Conservation (phyloP, 2,329 filamentous ascomycete species). For the Epichloe typhina region DNA sequence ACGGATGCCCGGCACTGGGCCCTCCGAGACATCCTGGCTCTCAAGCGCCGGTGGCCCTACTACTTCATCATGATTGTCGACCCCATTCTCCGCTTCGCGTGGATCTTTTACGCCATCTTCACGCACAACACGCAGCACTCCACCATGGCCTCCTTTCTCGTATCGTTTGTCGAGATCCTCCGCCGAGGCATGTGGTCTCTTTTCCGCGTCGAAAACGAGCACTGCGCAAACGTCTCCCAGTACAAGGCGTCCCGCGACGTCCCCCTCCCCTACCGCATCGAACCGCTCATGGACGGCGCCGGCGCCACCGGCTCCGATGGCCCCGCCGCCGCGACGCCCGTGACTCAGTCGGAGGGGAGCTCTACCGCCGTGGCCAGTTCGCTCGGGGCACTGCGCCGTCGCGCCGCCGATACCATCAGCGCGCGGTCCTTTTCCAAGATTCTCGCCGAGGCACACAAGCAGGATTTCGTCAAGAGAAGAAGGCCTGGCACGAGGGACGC, state of each 20-base stretch:
- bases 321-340: constrained; percentile 6
- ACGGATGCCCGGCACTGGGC: constrained; percentile 52
- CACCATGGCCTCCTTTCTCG: constrained; percentile 64
- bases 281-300: constrained; percentile 27
- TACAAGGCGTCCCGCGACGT: constrained; percentile 85
- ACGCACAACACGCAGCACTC: constrained; percentile 70
- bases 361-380: constrained; percentile 12
- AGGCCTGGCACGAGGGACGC: constrained; percentile 14
- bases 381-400: constrained; percentile 16
- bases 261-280: constrained; percentile 59
- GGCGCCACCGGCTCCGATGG: constrained; percentile 26
- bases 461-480: constrained; percentile 80
- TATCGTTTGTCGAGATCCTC: constrained; percentile 67
- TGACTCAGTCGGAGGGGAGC: not conserved
- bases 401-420: constrained; percentile 18
- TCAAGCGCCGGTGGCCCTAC: constrained; percentile 71
- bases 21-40: constrained; percentile 66
- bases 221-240: constrained; percentile 80
- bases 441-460: constrained; percentile 72
- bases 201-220: constrained; percentile 94
- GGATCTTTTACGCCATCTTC: constrained; percentile 88
- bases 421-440: constrained; percentile 40
- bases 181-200: constrained; percentile 83
- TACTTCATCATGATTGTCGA: constrained; percentile 76
- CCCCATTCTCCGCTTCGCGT: constrained; percentile 77